A percentile compares a stretch with the other conserved stretches of the same genome.
phyloP scores from a whole-genome alignment of 2,329 filamentous ascomycete species.

The Hawksworthiomyces lignivorus region DNA sequence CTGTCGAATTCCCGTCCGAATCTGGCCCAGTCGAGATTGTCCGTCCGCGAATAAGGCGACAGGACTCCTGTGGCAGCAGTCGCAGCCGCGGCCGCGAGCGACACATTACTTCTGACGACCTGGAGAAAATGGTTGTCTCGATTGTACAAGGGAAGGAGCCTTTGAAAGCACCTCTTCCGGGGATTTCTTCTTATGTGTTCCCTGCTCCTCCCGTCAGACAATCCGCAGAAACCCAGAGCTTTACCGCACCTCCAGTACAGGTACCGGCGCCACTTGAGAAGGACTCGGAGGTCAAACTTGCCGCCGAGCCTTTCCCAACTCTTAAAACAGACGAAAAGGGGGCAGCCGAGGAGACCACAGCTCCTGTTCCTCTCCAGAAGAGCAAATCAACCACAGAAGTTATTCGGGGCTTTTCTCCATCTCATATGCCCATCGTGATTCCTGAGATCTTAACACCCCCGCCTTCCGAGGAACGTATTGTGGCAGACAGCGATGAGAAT shows the following conservation, averaged over 20 bases:
- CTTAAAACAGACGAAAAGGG: not conserved
- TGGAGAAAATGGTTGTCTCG: constrained; percentile 89
- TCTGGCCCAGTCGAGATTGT: constrained; percentile 50
- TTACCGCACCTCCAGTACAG: not conserved
- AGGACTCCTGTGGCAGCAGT: constrained; percentile 63
- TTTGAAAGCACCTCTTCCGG: constrained; percentile 47
- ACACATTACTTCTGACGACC: constrained; percentile 85
- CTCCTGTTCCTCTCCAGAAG: constrained; percentile 2
- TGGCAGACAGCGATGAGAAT: constrained; percentile 18
- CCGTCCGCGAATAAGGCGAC: constrained; percentile 60
- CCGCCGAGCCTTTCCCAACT: constrained; percentile 3
- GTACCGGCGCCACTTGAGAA: too few relatives aligned
- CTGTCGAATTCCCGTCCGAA: constrained; percentile 49
- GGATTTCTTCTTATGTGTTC: constrained; percentile 23
- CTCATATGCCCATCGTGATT: constrained; percentile 49
- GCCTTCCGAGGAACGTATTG: not conserved
- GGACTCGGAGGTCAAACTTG: too few relatives aligned
- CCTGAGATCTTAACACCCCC: constrained; percentile 21
- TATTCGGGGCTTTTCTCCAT: constrained; percentile 79
- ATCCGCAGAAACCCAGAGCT: constrained; percentile 21
- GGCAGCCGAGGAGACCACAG: not conserved
- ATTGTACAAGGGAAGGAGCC: constrained; percentile 84
- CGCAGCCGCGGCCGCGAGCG: constrained; percentile 69
- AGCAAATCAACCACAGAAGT: constrained; percentile 45
- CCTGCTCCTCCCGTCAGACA: constrained; percentile 13